phyloP scores from a whole-genome alignment of 2,329 filamentous ascomycete genomes.

The Pestalotiopsis sp. region DNA sequence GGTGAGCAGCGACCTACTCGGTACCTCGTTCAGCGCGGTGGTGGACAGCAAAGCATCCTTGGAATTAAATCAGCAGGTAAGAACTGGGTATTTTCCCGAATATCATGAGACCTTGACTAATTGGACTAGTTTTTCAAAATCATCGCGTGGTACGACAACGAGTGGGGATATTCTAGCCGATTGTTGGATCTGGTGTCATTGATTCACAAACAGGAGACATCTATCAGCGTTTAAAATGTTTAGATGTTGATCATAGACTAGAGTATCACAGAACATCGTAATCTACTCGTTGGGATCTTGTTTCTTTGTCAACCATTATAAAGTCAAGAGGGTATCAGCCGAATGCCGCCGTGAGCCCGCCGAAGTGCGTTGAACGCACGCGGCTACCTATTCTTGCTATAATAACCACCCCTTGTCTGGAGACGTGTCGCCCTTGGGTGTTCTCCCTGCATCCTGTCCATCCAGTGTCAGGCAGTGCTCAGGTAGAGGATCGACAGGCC shows the following conservation, averaged over 20 bases:
- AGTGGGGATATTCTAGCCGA: slow-evolving; percentile 3
- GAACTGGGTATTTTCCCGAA: too few species aligned
- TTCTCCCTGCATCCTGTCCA: too few species aligned
- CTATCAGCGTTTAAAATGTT: background rate
- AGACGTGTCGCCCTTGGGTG: too few species aligned
- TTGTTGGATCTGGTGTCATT: background rate
- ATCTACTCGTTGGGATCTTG: background rate
- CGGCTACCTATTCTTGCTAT: too few species aligned
- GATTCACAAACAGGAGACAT: background rate
- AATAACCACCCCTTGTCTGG: too few species aligned
- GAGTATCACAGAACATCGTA: background rate
- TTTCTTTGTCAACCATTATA: too few species aligned
- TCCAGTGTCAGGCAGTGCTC: too few species aligned
- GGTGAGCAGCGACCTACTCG: background rate
- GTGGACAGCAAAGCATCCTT: background rate
- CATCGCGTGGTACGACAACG: slow-evolving; percentile 4
- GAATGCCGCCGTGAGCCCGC: too few species aligned
- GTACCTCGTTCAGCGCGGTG: background rate
- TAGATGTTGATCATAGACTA: background rate
- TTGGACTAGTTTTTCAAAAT: background rate
- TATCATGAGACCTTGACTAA: background rate
- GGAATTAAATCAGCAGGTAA: background rate
- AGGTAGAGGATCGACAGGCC: too few species aligned
- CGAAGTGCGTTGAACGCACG: too few species aligned
- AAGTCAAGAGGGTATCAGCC: too few species aligned